Base-by-base conservation (phyloP, 768 basidiomycete genomes). In the Collybia nuda region DNA sequence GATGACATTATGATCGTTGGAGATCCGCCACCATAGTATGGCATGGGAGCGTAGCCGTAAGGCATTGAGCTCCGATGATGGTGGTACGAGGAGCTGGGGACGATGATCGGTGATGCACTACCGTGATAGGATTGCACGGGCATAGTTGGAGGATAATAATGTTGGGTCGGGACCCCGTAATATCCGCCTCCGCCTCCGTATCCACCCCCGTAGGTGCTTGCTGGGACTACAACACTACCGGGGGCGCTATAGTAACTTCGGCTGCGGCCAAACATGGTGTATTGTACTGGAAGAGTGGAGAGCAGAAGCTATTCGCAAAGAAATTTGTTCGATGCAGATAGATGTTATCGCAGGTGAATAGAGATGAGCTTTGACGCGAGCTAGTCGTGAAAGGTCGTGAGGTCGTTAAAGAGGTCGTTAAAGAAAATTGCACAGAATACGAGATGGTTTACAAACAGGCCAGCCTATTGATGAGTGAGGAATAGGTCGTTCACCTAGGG, bases 191-290 rank as follows among this genome's bases (percentile, higher is more conserved):
- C 52, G 28, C 54, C 49, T 19, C 47, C 46, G 9, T 57, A 51
- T 15, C 50, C 47, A 17, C 39, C 44, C 32, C 50, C 51, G 47
- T 50, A 57, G 46, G 47, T 48, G 48, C 56, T 54, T 12, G 32
- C 47, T 1, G 60, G 56, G n/a, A 61, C 48, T 11, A 61, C 45
- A 23, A 61, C 52, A 50, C 57, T 59, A 39, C 60, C 57, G 39
- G 57, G 50, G 23, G 52, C 18, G 12, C 51, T 53, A 22, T 57
- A 58, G 40, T 51, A 56, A 52, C 57, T 59, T 59, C 7, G 23
- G 45, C 24, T 28, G 21, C 44, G 40, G 39, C 44, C 48, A 21
- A 43, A 24, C 22, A 24, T 36, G 32, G 41, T 40, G 32, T 32
- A 24, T 5, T 9, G 37, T 42, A 26, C 18, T 17, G 18, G 40